Conservation (phyloP, 108 stramenopile species). For the Craspedostauros australis region DNA sequence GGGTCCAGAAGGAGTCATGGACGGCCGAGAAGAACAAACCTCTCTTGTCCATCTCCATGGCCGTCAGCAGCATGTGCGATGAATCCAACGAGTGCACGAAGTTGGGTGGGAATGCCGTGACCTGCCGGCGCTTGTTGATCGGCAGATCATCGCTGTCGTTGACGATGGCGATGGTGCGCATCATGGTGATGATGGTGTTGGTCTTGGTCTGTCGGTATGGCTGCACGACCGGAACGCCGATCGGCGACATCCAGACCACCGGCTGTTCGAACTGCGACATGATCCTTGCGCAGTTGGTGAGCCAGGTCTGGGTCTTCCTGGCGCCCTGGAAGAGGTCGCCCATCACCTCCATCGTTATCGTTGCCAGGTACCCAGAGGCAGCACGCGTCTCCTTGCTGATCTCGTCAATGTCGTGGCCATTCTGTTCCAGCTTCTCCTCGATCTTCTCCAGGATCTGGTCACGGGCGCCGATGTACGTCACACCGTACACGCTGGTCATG, state of each 20-base stretch:
- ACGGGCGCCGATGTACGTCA: slow-evolving; percentile 96
- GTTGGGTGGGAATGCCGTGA: slow-evolving; percentile 98
- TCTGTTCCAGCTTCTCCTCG: slow-evolving; percentile 73
- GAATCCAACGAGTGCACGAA: slow-evolving; percentile 99
- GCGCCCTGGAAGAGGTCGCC: slow-evolving; percentile 94
- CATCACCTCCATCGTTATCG: slow-evolving; percentile 90
- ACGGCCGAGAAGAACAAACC: slow-evolving; percentile 95
- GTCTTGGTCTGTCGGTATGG: slow-evolving; percentile 85
- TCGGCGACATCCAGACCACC: slow-evolving; percentile 97
- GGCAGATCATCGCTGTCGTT: slow-evolving; percentile 84
- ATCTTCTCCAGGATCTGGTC: slow-evolving; percentile 93
- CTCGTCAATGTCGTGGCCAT: slow-evolving; percentile 75
- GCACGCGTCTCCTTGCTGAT: slow-evolving; percentile 74
- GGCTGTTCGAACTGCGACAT: slow-evolving; percentile 87
- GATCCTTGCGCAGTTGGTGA: slow-evolving; percentile 77
- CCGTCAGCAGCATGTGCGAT: slow-evolving; percentile 99
- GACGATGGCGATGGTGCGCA: slow-evolving; percentile 81
- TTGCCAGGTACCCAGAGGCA: slow-evolving; percentile 88
- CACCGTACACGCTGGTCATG: slow-evolving; percentile 99
- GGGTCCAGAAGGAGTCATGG: slow-evolving; percentile 99
- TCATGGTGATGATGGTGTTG: slow-evolving; percentile 81
- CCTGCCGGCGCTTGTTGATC: slow-evolving; percentile 78
- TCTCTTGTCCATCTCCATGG: slow-evolving; percentile 87
- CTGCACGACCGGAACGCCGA: slow-evolving; percentile 96
- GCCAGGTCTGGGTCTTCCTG: slow-evolving; percentile 96